phyloP scores from a whole-genome alignment of 345 rosid genomes.

The Populus tremula region DNA sequence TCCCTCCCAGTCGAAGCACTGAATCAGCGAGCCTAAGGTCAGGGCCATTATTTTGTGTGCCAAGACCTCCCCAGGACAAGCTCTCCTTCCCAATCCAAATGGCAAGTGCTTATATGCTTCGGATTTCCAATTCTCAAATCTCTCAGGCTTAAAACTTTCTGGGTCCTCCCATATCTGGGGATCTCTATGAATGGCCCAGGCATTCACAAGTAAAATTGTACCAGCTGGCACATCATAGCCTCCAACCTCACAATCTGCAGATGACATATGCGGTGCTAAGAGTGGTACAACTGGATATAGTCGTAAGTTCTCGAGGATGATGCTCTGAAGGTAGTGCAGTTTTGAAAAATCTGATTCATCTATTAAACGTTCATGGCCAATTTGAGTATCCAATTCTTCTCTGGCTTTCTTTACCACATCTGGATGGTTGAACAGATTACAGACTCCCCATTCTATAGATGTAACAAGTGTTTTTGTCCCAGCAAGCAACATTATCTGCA shows the following conservation, averaged over 20 bases:
- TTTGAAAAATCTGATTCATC: slow-evolving; percentile 13
- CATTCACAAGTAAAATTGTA: slow-evolving; percentile 13
- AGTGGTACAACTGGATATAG: slow-evolving; percentile 14
- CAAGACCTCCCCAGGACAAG: slow-evolving; percentile 22
- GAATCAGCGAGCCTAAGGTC: slow-evolving; percentile 25
- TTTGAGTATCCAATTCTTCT: slow-evolving; percentile 16
- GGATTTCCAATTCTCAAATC: not conserved
- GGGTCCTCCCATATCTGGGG: slow-evolving; percentile 20
- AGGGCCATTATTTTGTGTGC: slow-evolving; percentile 20
- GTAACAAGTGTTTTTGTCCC: slow-evolving; percentile 9
- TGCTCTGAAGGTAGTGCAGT: slow-evolving; percentile 12
- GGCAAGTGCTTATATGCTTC: slow-evolving; percentile 10
- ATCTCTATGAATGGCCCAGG: slow-evolving; percentile 22
- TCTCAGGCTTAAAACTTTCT: slow-evolving; percentile 8
- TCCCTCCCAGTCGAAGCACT: slow-evolving; percentile 32
- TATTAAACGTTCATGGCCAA: slow-evolving; percentile 2
- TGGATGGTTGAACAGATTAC: slow-evolving; percentile 19
- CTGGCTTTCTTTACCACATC: not conserved
- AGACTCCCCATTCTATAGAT: slow-evolving; percentile 15
- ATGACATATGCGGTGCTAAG: slow-evolving; percentile 13
- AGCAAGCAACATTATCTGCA: slow-evolving; percentile 5
- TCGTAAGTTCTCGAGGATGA: slow-evolving; percentile 8
- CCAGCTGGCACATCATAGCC: slow-evolving; percentile 8
- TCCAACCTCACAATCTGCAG: slow-evolving; percentile 12
- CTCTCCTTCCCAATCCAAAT: slow-evolving; percentile 34